Conservation (phyloP, 495 filamentous ascomycete genomes). For the Xylaria castorea region DNA sequence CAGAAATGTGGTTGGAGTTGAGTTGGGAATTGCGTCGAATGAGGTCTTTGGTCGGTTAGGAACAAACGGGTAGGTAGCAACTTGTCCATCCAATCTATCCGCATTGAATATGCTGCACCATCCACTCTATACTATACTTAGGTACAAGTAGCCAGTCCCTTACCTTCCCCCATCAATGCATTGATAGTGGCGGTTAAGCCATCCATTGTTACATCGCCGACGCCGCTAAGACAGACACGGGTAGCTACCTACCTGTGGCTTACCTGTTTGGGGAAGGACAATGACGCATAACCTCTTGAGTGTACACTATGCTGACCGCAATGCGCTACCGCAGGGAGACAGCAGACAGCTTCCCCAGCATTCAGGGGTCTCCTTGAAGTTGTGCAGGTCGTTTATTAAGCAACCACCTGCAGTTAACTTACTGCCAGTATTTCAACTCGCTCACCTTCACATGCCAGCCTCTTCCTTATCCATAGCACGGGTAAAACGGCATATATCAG, state of each 20-base stretch:
- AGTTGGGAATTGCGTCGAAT: neutral
- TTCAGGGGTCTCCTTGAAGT: neutral
- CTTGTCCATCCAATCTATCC: neutral
- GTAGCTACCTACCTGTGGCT: neutral
- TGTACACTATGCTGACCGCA: neutral
- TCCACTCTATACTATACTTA: no score
- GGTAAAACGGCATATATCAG: slow-evolving; percentile 1
- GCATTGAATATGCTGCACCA: neutral
- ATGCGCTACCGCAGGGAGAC: neutral
- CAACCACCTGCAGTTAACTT: neutral
- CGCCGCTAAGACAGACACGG: neutral
- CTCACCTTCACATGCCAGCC: slow-evolving; percentile 14
- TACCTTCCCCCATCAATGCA: neutral
- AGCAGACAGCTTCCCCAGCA: neutral
- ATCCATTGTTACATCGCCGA: neutral
- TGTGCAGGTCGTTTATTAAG: neutral
- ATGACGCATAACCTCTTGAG: slow-evolving; percentile 8
- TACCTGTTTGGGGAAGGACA: neutral
- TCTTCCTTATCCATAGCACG: neutral
- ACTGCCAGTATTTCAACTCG: neutral
- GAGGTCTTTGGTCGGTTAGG: neutral
- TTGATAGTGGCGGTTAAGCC: neutral
- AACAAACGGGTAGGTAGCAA: neutral
- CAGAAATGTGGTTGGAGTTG: neutral
- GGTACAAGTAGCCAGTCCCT: neutral